Conservation (phyloP, 2,329 filamentous ascomycete species). For the Sporothrix dimorphospora region DNA sequence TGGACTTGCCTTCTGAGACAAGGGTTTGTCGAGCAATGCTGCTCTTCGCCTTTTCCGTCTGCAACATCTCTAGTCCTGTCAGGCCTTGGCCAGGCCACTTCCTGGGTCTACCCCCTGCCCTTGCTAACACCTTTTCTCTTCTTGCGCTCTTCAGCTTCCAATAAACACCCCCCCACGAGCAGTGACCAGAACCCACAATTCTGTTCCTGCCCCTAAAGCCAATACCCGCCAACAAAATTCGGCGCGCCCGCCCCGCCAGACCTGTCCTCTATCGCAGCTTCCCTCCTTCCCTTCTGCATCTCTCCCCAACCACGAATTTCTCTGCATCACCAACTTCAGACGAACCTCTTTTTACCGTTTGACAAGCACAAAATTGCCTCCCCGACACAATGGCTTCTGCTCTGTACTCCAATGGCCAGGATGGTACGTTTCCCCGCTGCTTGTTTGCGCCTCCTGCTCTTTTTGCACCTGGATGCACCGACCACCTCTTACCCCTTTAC, state of each 20-base stretch:
- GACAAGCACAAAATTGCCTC: constrained; percentile 5
- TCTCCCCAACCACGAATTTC: constrained; percentile 9
- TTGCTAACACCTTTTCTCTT: constrained; percentile 16
- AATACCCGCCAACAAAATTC: constrained; percentile 29
- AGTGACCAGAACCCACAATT: constrained; percentile 27
- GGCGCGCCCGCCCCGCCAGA: constrained; percentile 27
- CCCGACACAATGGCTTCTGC: constrained; percentile 28
- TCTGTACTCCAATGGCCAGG: constrained; percentile 29
- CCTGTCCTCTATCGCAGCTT: constrained; percentile 26
- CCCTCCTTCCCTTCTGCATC: constrained; percentile 15
- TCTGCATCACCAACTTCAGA: constrained; percentile 24
- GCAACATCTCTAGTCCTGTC: neutral
- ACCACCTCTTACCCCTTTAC: neutral
- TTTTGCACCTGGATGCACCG: neutral
- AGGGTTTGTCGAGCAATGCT: constrained; percentile 21
- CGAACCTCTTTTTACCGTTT: constrained; percentile 14
- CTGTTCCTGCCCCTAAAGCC: constrained; percentile 13
- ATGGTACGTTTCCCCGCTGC: constrained; percentile 20
- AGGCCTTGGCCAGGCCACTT: constrained; percentile 6
- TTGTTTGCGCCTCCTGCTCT: neutral
- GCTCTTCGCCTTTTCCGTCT: constrained; percentile 9
- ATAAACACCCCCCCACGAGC: constrained; percentile 16
- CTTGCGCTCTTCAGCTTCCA: constrained; percentile 6
- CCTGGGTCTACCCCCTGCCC: neutral
- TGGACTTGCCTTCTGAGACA: constrained; percentile 9